These are phyloP conservation scores for Fomitiporia mediterranea DNA, from an alignment of 1,284 basidiomycete genomes.

Conservation along the genomic window DNA sequence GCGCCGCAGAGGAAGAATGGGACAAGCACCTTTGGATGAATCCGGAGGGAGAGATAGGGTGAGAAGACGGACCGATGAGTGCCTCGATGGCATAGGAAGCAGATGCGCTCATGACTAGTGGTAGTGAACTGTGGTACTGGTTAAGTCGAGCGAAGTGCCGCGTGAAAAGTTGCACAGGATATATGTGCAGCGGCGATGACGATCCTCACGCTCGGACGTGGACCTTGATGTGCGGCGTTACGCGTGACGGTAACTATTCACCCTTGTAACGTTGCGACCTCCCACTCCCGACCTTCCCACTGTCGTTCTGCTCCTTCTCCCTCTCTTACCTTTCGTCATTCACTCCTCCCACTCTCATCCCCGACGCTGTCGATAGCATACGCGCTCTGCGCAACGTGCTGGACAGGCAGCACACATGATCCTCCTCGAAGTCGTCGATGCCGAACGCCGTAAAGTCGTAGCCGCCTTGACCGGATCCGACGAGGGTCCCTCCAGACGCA, in stretches of 20 bases:
- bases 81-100: constrained; percentile 21
- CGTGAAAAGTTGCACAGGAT: too few species aligned
- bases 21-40: constrained; percentile 15
- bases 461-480: constrained; percentile 1
- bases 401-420: constrained; percentile 10
- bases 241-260: too few species aligned
- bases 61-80: constrained; percentile 21
- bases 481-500: constrained; percentile 8
- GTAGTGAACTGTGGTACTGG: background rate
- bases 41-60: constrained; percentile 14
- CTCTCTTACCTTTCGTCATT: background rate
- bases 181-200: background rate
- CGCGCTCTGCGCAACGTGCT: constrained; percentile 4
- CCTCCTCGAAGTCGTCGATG: constrained; percentile 19
- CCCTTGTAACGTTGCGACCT: background rate
- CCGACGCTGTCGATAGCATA: background rate
- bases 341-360: background rate
- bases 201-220: background rate
- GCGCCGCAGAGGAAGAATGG: background rate
- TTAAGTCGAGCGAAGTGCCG: background rate
- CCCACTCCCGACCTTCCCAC: background rate
- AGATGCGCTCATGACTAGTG: constrained; percentile 4
- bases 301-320: background rate
- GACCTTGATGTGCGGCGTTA: background rate
- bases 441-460: constrained; percentile 11